Evolutionary conservation across 2,329 filamentous ascomycete species (phyloP).

Genomic region (Talaromyces sp.): DNA sequence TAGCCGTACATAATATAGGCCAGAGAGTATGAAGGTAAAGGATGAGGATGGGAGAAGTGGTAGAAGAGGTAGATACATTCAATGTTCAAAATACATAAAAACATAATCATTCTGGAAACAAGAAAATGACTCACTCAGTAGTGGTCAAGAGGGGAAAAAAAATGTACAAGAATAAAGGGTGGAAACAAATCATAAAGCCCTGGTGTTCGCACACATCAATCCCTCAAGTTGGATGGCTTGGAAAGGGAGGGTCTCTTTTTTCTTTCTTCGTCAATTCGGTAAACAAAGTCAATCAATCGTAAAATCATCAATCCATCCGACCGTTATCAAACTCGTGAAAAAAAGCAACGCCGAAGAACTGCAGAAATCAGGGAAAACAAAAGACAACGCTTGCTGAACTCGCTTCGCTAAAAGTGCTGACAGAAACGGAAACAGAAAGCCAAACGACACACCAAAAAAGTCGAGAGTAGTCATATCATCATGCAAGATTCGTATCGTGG

Average conservation of each 20-base stretch:
- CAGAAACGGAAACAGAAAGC: conserved; percentile 5
- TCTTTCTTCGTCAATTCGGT: not conserved
- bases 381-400: conserved; percentile 11
- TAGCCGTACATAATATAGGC: not conserved
- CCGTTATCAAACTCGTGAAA: not conserved
- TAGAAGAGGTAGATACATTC: not conserved
- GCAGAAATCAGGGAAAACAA: not conserved
- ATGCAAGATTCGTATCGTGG: conserved; percentile 13
- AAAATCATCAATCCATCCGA: conserved; percentile 6
- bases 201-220: conserved; percentile 8
- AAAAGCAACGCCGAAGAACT: conserved; percentile 3
- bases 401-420: conserved; percentile 17
- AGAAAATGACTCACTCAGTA: no score
- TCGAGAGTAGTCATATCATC: conserved; percentile 9
- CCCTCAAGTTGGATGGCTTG: not conserved
- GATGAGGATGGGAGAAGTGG: no score
- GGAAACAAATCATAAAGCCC: not conserved
- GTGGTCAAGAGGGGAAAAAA: not conserved
- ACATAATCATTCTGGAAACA: not conserved
- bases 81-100: not conserved
- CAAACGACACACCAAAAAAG: not conserved
- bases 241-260: not conserved
- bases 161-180: not conserved
- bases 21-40: not conserved
- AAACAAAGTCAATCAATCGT: not conserved